These are phyloP conservation scores for Lichtheimia ornata DNA, from an alignment of 371 early-diverging fungal genomes.

Conservation along the genomic window DNA sequence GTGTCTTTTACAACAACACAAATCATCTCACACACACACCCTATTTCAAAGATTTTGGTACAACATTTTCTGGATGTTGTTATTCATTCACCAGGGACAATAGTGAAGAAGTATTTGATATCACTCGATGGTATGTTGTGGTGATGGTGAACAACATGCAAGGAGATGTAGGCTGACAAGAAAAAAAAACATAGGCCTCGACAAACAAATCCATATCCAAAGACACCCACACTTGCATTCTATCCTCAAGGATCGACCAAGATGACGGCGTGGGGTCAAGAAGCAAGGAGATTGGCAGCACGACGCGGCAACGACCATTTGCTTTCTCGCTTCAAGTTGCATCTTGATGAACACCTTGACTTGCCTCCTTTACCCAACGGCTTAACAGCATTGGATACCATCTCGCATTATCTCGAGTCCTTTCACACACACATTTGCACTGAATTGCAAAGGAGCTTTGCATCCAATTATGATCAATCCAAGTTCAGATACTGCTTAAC, in stretches of 20 bases:
- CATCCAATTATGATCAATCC: constrained; percentile 46
- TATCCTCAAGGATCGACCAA: constrained; percentile 49
- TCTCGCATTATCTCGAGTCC: constrained; percentile 43
- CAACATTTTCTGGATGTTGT: constrained; percentile 56
- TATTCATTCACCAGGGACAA: constrained; percentile 54
- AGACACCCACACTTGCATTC: constrained; percentile 46
- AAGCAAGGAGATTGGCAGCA: constrained; percentile 41
- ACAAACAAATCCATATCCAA: constrained; percentile 51
- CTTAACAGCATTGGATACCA: constrained; percentile 15
- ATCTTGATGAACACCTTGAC: constrained; percentile 45
- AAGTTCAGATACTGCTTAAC: constrained; percentile 52
- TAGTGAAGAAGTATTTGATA: constrained; percentile 51
- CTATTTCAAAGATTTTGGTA: constrained; percentile 54
- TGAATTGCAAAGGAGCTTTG: constrained; percentile 48
- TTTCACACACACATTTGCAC: constrained; percentile 45
- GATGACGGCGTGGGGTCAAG: constrained; percentile 51
- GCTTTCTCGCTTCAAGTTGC: constrained; percentile 45
- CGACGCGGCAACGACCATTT: constrained; percentile 45
- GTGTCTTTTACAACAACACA: background rate
- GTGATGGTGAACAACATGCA: no score
- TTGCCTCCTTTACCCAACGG: constrained; percentile 21
- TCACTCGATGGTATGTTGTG: constrained; percentile 54
- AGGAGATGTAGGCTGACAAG: background rate
- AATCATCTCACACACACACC: background rate
- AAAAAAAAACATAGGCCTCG: constrained; percentile 32